A percentile compares a stretch with the other conserved stretches of the same genome.
phyloP scores from a whole-genome alignment of 2,329 filamentous ascomycete species.

The Didymella pinodella region DNA sequence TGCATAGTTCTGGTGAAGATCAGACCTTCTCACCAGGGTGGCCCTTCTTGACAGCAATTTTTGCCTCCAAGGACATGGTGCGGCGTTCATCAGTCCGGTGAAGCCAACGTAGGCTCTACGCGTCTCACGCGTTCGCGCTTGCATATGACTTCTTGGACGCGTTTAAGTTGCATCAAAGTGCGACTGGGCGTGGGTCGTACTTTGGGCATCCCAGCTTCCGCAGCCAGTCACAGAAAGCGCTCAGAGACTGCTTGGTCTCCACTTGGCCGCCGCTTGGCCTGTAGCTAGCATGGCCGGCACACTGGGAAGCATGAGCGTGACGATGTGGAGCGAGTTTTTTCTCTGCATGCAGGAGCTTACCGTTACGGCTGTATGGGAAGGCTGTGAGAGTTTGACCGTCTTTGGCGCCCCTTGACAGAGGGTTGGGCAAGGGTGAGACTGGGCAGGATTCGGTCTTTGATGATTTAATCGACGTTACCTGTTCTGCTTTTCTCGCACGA shows the following conservation, averaged over 20 bases:
- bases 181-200: constrained; percentile 18
- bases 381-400: constrained; percentile 7
- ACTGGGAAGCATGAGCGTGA: constrained; percentile 19
- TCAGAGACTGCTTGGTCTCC: too few species aligned
- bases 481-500: background rate
- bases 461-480: constrained; percentile 5
- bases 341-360: constrained; percentile 18
- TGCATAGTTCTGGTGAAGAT: constrained; percentile 6
- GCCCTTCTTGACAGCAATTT: constrained; percentile 5
- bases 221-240: too few species aligned
- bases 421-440: constrained; percentile 16
- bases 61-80: constrained; percentile 5
- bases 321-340: constrained; percentile 27
- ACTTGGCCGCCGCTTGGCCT: too few species aligned
- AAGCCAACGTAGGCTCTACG: constrained; percentile 14
- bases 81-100: constrained; percentile 2
- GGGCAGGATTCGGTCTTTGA: constrained; percentile 6
- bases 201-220: constrained; percentile 14
- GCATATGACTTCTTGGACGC: constrained; percentile 30
- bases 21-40: constrained; percentile 1
- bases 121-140: constrained; percentile 36
- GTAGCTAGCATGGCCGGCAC: background rate
- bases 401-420: background rate
- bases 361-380: constrained; percentile 1
- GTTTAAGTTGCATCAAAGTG: constrained; percentile 16